These are phyloP conservation scores for Wilcoxina mikolae DNA, from an alignment of 495 filamentous ascomycete species.

Conservation along the genomic window DNA sequence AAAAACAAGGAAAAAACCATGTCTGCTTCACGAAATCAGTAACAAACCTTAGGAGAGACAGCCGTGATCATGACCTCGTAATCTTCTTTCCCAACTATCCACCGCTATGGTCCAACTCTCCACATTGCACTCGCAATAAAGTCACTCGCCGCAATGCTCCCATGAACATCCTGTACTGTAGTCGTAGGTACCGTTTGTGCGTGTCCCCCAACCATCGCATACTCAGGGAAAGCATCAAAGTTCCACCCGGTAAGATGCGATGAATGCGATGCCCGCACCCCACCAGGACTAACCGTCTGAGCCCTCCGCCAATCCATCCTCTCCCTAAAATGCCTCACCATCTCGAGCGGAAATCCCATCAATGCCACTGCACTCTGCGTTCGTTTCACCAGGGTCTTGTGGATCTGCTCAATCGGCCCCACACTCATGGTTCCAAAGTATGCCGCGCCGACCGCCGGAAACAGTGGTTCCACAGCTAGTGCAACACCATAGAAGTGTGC, in stretches of 20 bases:
- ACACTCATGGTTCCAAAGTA: slow-evolving; percentile 68
- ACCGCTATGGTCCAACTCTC: not conserved
- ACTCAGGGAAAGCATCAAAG: slow-evolving; percentile 4
- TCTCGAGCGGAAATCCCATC: slow-evolving; percentile 50
- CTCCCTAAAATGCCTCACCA: slow-evolving; percentile 43
- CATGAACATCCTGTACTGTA: not conserved
- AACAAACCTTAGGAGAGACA: no score
- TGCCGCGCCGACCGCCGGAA: slow-evolving; percentile 75
- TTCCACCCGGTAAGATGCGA: not conserved
- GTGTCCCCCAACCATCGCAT: slow-evolving; percentile 3
- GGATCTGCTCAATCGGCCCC: slow-evolving; percentile 63
- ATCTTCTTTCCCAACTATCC: no score
- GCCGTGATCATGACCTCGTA: no score
- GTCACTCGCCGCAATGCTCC: not conserved
- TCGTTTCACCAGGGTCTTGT: slow-evolving; percentile 42
- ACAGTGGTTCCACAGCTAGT: slow-evolving; percentile 72
- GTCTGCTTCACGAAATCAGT: no score
- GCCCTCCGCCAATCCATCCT: slow-evolving; percentile 43
- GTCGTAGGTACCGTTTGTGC: not conserved
- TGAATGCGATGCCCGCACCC: not conserved
- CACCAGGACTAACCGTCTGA: not conserved
- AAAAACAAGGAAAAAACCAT: no score
- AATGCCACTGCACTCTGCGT: slow-evolving; percentile 38
- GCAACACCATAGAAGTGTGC: slow-evolving; percentile 85
- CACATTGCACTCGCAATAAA: slow-evolving; percentile 6